phyloP scores from a whole-genome alignment of 306 rosid species.

The Dalbergia oliveri region DNA sequence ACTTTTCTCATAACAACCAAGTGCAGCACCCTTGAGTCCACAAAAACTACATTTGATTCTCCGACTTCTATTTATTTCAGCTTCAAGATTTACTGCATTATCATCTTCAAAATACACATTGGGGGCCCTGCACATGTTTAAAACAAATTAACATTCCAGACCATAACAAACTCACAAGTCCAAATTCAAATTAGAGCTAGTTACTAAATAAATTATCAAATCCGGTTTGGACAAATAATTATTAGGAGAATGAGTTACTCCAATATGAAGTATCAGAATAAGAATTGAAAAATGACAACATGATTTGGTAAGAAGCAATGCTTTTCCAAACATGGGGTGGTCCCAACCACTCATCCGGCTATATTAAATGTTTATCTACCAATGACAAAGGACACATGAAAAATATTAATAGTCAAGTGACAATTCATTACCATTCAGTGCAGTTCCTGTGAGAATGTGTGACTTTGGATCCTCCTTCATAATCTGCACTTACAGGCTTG shows the following conservation, averaged over 20 bases:
- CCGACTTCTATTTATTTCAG: constrained; percentile 85
- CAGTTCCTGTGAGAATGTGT: constrained; percentile 87
- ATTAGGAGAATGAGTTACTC: constrained; percentile 1
- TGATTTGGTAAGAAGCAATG: not conserved
- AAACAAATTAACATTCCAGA: constrained; percentile 27
- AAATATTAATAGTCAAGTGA: not conserved
- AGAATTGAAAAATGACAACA: not conserved
- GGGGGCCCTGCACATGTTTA: constrained; percentile 79
- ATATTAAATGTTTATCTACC: not conserved
- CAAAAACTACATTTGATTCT: constrained; percentile 87
- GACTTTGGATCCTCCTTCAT: constrained; percentile 65
- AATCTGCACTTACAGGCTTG: constrained; percentile 64
- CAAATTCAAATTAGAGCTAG: constrained; percentile 18
- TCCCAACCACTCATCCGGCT: not conserved
- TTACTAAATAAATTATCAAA: constrained; percentile 36
- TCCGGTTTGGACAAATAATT: not conserved
- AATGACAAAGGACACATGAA: not conserved
- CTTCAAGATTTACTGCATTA: constrained; percentile 83
- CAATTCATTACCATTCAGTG: constrained; percentile 82
- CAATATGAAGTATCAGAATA: not conserved
- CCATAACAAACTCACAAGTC: constrained; percentile 14
- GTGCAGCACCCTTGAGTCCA: constrained; percentile 88
- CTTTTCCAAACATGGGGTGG: constrained; percentile 3
- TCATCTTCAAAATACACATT: constrained; percentile 85
- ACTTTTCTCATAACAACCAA: constrained; percentile 84